These are phyloP conservation scores for Paraglomus occultum DNA, from an alignment of 192 early-diverging fungal species.

Conservation along the genomic window DNA sequence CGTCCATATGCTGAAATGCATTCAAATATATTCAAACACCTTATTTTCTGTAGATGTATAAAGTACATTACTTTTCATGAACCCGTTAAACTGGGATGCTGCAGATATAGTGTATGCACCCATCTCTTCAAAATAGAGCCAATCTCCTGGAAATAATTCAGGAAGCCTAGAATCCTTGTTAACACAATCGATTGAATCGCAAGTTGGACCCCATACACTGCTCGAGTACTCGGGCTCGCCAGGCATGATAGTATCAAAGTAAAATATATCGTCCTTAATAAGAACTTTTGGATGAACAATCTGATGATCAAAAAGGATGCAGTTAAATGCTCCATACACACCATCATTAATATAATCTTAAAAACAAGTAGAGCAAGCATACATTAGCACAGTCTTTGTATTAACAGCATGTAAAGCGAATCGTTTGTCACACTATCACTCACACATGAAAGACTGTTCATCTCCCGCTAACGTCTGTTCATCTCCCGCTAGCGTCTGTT, in stretches of 20 bases:
- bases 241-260: slow-evolving; percentile 28
- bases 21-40: no score
- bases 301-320: slow-evolving; percentile 96
- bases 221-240: slow-evolving; percentile 51
- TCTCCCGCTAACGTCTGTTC: slow-evolving; percentile 37
- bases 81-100: slow-evolving; percentile 85
- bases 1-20: no score
- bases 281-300: slow-evolving; percentile 71
- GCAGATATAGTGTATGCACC: slow-evolving; percentile 96
- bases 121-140: slow-evolving; percentile 94
- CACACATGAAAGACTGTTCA: slow-evolving; percentile 62
- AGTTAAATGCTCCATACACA: slow-evolving; percentile 98
- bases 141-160: slow-evolving; percentile 89
- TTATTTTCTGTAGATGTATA: slow-evolving; percentile 75
- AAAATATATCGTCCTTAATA: slow-evolving; percentile 38
- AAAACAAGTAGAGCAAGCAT: slow-evolving; percentile 43
- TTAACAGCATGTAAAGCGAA: slow-evolving; percentile 20
- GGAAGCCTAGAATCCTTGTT: slow-evolving; percentile 65
- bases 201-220: slow-evolving; percentile 96
- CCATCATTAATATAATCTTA: slow-evolving; percentile 96
- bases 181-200: slow-evolving; percentile 98
- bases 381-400: slow-evolving; percentile 25
- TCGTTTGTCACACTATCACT: slow-evolving; percentile 28
- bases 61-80: slow-evolving; percentile 76
- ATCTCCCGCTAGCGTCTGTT: no score